Evolutionary conservation across 805 yeast species (phyloP).

Genomic region (Ogataea pini): DNA sequence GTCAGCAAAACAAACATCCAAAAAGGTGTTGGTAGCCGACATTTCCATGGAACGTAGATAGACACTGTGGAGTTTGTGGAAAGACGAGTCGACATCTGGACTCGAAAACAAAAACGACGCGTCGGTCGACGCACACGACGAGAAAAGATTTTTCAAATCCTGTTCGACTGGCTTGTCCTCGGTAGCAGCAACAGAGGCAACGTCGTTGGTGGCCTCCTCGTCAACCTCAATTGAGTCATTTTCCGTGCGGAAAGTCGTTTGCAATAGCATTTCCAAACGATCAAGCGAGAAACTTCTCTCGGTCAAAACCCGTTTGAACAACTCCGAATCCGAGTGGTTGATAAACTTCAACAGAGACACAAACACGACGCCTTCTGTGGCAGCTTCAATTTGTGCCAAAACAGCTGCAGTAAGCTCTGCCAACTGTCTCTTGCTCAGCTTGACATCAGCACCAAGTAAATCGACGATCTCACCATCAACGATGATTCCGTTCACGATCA

Average conservation of each 20-base stretch:
- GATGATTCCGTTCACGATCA: constrained; percentile 18
- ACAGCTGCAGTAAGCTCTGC: constrained; percentile 25
- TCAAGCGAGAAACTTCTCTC: constrained; percentile 41
- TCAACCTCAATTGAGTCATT: constrained; percentile 20
- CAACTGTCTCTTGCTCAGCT: constrained; percentile 24
- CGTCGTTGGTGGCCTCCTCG: constrained; percentile 22
- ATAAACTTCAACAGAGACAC: constrained; percentile 39
- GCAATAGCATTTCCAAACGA: constrained; percentile 62
- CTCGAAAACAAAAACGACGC: constrained; percentile 39
- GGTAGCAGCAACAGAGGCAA: constrained; percentile 13
- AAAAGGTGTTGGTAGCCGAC: constrained; percentile 19
- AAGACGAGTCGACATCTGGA: constrained; percentile 39
- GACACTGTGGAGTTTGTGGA: constrained; percentile 41
- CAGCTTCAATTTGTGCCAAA: constrained; percentile 19
- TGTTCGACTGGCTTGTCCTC: background rate
- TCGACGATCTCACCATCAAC: constrained; percentile 15
- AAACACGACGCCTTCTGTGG: constrained; percentile 28
- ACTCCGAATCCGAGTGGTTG: constrained; percentile 38
- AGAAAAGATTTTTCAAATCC: background rate
- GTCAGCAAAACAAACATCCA: constrained; percentile 21
- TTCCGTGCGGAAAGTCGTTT: constrained; percentile 51
- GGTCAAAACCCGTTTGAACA: constrained; percentile 41
- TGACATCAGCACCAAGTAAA: constrained; percentile 12
- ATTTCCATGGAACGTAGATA: constrained; percentile 45
- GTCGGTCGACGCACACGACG: constrained; percentile 8